A percentile compares a stretch with the other conserved stretches of the same genome.
Evolutionary conservation across 1,284 basidiomycete genomes (phyloP).

Genomic region (Marasmius tenuissimus): DNA sequence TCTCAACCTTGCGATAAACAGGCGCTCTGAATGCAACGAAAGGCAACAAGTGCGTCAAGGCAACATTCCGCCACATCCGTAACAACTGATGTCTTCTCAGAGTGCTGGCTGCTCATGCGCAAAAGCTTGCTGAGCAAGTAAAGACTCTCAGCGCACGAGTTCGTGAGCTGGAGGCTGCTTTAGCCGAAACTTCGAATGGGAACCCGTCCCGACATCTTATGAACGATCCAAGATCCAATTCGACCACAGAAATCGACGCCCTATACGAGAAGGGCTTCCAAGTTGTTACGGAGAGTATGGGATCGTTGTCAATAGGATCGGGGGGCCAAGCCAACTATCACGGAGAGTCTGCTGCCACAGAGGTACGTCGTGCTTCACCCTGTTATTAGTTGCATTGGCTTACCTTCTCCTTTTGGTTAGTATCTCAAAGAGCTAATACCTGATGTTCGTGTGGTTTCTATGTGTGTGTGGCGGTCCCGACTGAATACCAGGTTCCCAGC

Average conservation of each 20-base stretch:
- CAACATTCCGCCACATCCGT: slow-evolving; percentile 2
- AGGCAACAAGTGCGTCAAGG: slow-evolving; percentile 47
- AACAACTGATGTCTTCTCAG: slow-evolving; percentile 23
- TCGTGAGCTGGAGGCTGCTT: slow-evolving; percentile 55
- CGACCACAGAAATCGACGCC: slow-evolving; percentile 12
- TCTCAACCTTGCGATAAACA: slow-evolving; percentile 17
- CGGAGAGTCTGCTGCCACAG: slow-evolving; percentile 46
- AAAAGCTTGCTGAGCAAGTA: slow-evolving; percentile 45
- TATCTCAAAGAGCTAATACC: slow-evolving; percentile 45
- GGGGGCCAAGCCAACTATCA: slow-evolving; percentile 48
- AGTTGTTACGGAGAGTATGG: slow-evolving; percentile 35
- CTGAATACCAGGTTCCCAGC: slow-evolving; percentile 11
- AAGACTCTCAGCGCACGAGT: slow-evolving; percentile 45
- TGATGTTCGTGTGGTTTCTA: slow-evolving; percentile 24
- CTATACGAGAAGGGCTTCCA: slow-evolving; percentile 21
- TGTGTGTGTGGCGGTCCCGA: neutral
- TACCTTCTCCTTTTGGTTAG: slow-evolving; percentile 22
- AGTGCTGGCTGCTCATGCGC: slow-evolving; percentile 47
- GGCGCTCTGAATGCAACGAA: slow-evolving; percentile 53
- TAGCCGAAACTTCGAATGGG: slow-evolving; percentile 36
- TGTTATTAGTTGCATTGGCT: neutral
- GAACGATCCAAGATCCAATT: slow-evolving; percentile 10
- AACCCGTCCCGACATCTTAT: slow-evolving; percentile 12
- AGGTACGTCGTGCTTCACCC: slow-evolving; percentile 29
- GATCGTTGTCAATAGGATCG: slow-evolving; percentile 43